Conservation (phyloP, 805 yeast genomes). For the Ogataea zsoltii region DNA sequence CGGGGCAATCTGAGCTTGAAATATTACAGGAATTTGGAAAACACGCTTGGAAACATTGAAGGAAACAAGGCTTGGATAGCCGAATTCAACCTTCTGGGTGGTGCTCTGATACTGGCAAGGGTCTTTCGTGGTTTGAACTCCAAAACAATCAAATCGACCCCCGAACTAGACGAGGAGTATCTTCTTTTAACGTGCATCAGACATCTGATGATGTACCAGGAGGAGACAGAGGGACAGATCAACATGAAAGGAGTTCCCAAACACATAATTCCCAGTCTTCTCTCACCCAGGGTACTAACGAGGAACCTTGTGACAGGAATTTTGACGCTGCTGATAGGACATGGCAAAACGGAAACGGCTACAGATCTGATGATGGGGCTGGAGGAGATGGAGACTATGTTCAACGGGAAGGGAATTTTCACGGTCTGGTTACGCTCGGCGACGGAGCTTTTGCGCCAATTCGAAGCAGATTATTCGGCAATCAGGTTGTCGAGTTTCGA, state of each 20-base stretch:
- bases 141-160: slow-evolving; percentile 41
- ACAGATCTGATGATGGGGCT: slow-evolving; percentile 15
- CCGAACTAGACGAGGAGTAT: slow-evolving; percentile 66
- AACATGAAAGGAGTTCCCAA: slow-evolving; percentile 49
- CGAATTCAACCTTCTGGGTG: slow-evolving; percentile 74
- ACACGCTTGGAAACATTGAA: slow-evolving; percentile 13
- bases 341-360: slow-evolving; percentile 20
- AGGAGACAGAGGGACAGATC: slow-evolving; percentile 54
- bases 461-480: slow-evolving; percentile 9
- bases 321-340: slow-evolving; percentile 47
- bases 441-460: slow-evolving; percentile 15
- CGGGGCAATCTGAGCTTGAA: slow-evolving; percentile 40
- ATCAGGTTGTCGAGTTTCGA: slow-evolving; percentile 7
- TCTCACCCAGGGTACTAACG: slow-evolving; percentile 74
- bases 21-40: slow-evolving; percentile 37
- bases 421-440: slow-evolving; percentile 22
- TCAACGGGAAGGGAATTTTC: slow-evolving; percentile 11
- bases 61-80: slow-evolving; percentile 62
- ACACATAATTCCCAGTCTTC: slow-evolving; percentile 68
- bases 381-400: neutral
- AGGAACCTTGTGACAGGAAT: slow-evolving; percentile 81
- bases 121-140: slow-evolving; percentile 57
- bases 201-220: slow-evolving; percentile 64
- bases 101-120: slow-evolving; percentile 73
- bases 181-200: slow-evolving; percentile 76